These are phyloP conservation scores for Papiliotrema terrestris DNA, from an alignment of 1,284 basidiomycete genomes.

Conservation along the genomic window DNA sequence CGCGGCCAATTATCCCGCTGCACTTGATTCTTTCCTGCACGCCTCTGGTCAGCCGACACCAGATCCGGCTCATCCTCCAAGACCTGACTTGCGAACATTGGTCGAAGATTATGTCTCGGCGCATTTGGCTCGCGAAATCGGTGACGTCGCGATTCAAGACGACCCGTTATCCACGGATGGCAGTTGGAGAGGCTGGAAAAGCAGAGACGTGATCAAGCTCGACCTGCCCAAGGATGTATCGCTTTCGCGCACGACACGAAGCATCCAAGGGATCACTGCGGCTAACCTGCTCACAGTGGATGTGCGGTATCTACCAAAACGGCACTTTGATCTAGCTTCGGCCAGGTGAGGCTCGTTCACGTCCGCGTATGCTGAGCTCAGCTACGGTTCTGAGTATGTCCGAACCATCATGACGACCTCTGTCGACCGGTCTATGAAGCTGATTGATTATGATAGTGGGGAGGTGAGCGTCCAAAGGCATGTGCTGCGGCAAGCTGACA, in stretches of 20 bases:
- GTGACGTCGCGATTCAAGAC: constrained; percentile 8
- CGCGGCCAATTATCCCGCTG: constrained; percentile 33
- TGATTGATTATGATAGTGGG: constrained; percentile 73
- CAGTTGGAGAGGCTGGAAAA: constrained; percentile 18
- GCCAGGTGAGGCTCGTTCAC: constrained; percentile 31
- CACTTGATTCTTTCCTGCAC: constrained; percentile 34
- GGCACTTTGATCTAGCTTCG: constrained; percentile 37
- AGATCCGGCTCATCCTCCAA: constrained; percentile 21
- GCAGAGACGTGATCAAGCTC: constrained; percentile 20
- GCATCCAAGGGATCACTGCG: constrained; percentile 32
- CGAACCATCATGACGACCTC: constrained; percentile 67
- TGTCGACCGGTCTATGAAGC: constrained; percentile 73
- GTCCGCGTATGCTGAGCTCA: constrained; percentile 1
- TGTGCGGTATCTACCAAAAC: constrained; percentile 23
- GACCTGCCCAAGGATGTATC: constrained; percentile 15
- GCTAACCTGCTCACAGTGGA: constrained; percentile 39
- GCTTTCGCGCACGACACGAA: constrained; percentile 18
- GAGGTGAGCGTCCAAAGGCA: constrained; percentile 47
- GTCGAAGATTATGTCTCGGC: constrained; percentile 30
- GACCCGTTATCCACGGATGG: constrained; percentile 7
- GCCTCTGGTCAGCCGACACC: constrained; percentile 25
- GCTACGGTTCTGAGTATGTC: constrained; percentile 23
- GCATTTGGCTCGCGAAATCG: constrained; percentile 19
- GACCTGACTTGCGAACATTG: constrained; percentile 39
- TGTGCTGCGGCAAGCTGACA: not conserved